Percentiles rank a stretch among this genome's conserved stretches.
Conservation (phyloP, 208 protist genomes). For the Crithidia thermophila region DNA sequence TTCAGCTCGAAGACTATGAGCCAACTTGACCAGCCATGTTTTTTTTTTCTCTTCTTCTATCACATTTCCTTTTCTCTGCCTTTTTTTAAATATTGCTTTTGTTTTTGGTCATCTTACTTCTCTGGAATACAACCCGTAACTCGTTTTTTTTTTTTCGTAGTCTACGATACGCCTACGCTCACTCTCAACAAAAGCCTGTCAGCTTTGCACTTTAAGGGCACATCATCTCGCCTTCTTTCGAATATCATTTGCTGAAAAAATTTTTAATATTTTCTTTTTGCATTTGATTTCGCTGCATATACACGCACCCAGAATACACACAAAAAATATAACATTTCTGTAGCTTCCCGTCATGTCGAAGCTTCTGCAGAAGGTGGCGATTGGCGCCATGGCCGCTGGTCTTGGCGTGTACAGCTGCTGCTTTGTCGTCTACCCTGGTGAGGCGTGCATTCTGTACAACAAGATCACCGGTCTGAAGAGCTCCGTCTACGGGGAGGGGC, state of each 20-base stretch:
- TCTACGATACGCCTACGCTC: too few relatives aligned
- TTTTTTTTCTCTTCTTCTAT: too few relatives aligned
- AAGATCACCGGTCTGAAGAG: slow-evolving; percentile 89
- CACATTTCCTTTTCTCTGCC: too few relatives aligned
- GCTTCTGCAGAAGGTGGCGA: slow-evolving; percentile 61
- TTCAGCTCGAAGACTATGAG: too few relatives aligned
- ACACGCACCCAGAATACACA: background rate
- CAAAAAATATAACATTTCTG: background rate
- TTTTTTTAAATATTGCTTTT: too few relatives aligned
- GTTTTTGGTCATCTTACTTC: too few relatives aligned
- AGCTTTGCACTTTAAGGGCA: too few relatives aligned
- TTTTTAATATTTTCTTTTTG: slow-evolving; percentile 2
- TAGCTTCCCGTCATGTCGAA: slow-evolving; percentile 43
- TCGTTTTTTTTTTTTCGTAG: slow-evolving; percentile 3
- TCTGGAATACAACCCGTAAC: background rate
- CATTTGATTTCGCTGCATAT: background rate
- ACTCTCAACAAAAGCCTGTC: too few relatives aligned
- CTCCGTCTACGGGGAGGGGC: slow-evolving; percentile 89
- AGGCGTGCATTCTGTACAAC: slow-evolving; percentile 93
- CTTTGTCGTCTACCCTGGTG: slow-evolving; percentile 91
- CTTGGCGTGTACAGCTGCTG: slow-evolving; percentile 88
- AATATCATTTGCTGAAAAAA: too few relatives aligned
- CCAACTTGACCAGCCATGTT: too few relatives aligned
- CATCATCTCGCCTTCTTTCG: too few relatives aligned
- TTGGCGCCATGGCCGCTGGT: slow-evolving; percentile 67